Conservation (phyloP, 2,329 filamentous ascomycete species). For the Paecilomyces sp. region DNA sequence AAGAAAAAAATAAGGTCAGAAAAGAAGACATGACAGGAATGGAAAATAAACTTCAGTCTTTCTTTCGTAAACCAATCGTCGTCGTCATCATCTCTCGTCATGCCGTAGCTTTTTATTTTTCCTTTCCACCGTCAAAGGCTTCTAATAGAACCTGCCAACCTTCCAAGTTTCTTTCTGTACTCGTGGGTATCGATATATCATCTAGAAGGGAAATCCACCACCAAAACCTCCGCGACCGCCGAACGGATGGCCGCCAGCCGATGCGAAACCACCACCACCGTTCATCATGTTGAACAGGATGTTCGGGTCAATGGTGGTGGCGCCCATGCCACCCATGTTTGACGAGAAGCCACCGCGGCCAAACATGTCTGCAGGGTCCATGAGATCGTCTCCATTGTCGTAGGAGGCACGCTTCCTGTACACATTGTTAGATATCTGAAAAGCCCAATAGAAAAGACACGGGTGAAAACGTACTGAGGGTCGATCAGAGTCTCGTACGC, state of each 20-base stretch:
- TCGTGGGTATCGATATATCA: neutral
- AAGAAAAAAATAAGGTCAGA: neutral
- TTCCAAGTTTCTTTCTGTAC: neutral
- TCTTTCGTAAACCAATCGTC: neutral
- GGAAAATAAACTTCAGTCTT: neutral
- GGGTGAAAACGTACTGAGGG: constrained; percentile 61
- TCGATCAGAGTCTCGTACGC: constrained; percentile 95
- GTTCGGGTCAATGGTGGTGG: constrained; percentile 60
- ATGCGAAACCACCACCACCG: constrained; percentile 45
- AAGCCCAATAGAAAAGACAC: constrained; percentile 4
- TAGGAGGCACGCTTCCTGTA: constrained; percentile 77
- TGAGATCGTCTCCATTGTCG: constrained; percentile 84
- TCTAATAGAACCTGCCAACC: neutral
- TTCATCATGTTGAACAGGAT: constrained; percentile 83
- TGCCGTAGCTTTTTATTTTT: neutral
- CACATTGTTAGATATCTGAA: constrained; percentile 5
- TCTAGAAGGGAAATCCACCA: constrained; percentile 53
- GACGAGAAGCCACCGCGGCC: constrained; percentile 51
- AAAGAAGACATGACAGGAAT: neutral
- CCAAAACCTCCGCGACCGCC: constrained; percentile 41
- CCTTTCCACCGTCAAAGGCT: neutral
- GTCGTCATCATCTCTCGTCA: neutral
- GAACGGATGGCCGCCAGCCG: constrained; percentile 44
- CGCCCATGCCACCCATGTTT: constrained; percentile 42
- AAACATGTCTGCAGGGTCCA: constrained; percentile 84